phyloP scores from a whole-genome alignment of 352 stramenopile species.

The Globisporangium spiculum region DNA sequence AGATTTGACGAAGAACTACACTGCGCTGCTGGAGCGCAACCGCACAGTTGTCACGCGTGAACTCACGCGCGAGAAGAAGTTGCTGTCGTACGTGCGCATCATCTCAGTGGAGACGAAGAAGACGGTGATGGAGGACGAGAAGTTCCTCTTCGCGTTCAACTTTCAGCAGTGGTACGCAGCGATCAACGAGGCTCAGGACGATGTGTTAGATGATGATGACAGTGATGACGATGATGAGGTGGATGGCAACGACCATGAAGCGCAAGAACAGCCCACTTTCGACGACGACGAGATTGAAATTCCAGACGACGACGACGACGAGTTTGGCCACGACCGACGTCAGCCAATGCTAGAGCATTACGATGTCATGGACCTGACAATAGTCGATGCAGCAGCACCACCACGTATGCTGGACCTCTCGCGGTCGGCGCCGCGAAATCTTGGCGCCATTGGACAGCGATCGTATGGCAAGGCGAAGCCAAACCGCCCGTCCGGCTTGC shows the following conservation, averaged over 20 bases:
- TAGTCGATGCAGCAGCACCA: neutral
- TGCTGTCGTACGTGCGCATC: constrained; percentile 60
- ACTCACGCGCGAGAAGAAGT: constrained; percentile 56
- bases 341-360: neutral
- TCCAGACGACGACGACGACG: constrained; percentile 22
- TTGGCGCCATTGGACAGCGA: neutral
- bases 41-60: constrained; percentile 39
- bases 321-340: neutral
- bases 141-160: constrained; percentile 47
- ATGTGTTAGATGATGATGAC: neutral
- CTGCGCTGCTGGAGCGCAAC: constrained; percentile 34
- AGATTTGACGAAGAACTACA: constrained; percentile 36
- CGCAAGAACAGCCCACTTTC: constrained; percentile 1
- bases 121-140: constrained; percentile 35
- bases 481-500: neutral
- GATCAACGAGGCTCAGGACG: constrained; percentile 12
- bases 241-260: constrained; percentile 10
- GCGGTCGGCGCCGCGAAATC: neutral
- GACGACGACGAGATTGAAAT: constrained; percentile 14
- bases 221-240: constrained; percentile 13
- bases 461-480: constrained; percentile 1
- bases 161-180: constrained; percentile 51
- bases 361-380: constrained; percentile 1
- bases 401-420: neutral
- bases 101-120: constrained; percentile 29